A percentile compares a stretch with the other conserved stretches of the same genome.
These are phyloP conservation scores for Boletus sp. DNA, from an alignment of 768 basidiomycete genomes.

Conservation along the genomic window DNA sequence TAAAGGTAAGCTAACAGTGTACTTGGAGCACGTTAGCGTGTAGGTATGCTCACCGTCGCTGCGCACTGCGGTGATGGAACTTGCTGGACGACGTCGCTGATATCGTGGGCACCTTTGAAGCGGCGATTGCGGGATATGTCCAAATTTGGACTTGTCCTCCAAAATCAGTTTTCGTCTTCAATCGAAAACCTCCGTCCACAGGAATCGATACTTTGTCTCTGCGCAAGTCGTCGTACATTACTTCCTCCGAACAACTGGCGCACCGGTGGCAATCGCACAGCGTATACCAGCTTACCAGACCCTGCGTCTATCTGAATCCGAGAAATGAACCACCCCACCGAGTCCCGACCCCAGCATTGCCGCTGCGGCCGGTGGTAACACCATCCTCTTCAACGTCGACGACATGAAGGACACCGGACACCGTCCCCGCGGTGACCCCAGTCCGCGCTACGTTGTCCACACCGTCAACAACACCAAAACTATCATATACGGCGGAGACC, in stretches of 20 bases:
- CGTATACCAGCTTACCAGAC: too few species aligned
- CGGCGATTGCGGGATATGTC: slow-evolving; percentile 13
- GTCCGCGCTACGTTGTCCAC: slow-evolving; percentile 1
- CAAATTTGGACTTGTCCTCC: slow-evolving; percentile 4
- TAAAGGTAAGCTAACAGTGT: too few species aligned
- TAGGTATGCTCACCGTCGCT: not conserved
- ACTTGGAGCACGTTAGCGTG: too few species aligned
- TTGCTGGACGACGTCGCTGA: not conserved
- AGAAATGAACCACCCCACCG: not conserved
- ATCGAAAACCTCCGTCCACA: too few species aligned
- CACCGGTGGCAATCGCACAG: too few species aligned
- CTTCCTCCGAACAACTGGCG: too few species aligned
- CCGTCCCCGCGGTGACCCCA: not conserved
- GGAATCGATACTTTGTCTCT: too few species aligned
- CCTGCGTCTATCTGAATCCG: not conserved
- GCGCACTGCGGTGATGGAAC: not conserved
- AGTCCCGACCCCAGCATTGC: not conserved
- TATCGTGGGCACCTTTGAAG: slow-evolving; percentile 16
- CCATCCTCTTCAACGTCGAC: not conserved
- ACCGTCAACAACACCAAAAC: not conserved
- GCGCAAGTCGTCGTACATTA: too few species aligned
- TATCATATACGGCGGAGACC: not conserved
- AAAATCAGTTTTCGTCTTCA: not conserved
- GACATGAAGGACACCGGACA: slow-evolving; percentile 1
- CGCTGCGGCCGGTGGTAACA: not conserved